These are phyloP conservation scores for Chamaecyparis obtusa DNA, from an alignment of 75 land plant genomes.

Conservation along the genomic window DNA sequence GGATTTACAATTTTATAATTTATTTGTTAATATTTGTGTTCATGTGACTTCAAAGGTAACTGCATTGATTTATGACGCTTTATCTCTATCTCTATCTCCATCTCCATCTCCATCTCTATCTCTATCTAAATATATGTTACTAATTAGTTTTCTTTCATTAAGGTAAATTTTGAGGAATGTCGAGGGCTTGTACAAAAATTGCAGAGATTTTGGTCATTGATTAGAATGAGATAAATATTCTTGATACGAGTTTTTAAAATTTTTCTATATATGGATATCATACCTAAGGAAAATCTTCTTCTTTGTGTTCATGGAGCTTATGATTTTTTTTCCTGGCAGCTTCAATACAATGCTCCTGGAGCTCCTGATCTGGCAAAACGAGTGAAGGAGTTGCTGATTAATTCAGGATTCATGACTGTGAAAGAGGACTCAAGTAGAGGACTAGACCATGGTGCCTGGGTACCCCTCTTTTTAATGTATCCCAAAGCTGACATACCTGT, in stretches of 20 bases:
- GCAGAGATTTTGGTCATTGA: neutral
- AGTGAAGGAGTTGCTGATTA: slow-evolving; percentile 58
- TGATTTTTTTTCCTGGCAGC: slow-evolving; percentile 29
- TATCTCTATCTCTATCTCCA: no score
- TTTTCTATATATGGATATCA: neutral
- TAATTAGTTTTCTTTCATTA: neutral
- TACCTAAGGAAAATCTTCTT: neutral
- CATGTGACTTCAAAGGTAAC: neutral
- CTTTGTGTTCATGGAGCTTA: neutral
- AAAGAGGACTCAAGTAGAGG: slow-evolving; percentile 69
- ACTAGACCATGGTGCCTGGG: slow-evolving; percentile 95
- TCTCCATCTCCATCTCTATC: no score
- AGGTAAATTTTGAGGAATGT: neutral
- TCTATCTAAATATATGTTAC: neutral
- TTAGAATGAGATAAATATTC: neutral
- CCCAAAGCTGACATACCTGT: slow-evolving; percentile 85
- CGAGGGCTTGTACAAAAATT: neutral
- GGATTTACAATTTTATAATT: neutral
- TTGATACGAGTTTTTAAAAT: neutral
- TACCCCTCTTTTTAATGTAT: slow-evolving; percentile 83
- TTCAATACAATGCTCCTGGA: slow-evolving; percentile 88
- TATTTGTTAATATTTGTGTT: neutral
- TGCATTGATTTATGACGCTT: neutral
- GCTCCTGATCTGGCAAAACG: slow-evolving; percentile 66
- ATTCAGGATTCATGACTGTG: slow-evolving; percentile 55